Conservation (phyloP, 2,329 filamentous ascomycete species). For the Stagonosporopsis cucurbitacearum region DNA sequence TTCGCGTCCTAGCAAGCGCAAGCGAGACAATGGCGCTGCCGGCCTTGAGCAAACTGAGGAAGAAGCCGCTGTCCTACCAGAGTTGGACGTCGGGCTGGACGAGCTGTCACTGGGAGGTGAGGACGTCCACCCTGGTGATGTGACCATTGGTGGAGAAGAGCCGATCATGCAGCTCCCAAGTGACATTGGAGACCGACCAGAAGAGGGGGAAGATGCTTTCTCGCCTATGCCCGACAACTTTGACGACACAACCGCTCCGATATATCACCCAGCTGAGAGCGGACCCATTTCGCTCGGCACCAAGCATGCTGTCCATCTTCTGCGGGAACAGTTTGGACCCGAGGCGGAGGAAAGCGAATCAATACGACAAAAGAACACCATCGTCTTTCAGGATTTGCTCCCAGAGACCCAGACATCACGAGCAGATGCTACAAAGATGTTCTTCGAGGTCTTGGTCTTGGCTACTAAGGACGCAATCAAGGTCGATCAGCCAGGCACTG, state of each 20-base stretch:
- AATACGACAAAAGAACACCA: slow-evolving; percentile 75
- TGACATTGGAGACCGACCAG: slow-evolving; percentile 32
- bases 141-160: slow-evolving; percentile 34
- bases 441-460: slow-evolving; percentile 94
- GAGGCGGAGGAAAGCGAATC: slow-evolving; percentile 71
- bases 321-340: slow-evolving; percentile 84
- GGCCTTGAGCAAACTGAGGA: slow-evolving; percentile 75
- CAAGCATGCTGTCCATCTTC: slow-evolving; percentile 92
- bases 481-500: slow-evolving; percentile 78
- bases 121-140: slow-evolving; percentile 53
- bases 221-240: slow-evolving; percentile 62
- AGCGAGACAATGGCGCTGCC: slow-evolving; percentile 86
- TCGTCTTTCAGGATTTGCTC: slow-evolving; percentile 89
- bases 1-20: slow-evolving; percentile 81
- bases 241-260: slow-evolving; percentile 77
- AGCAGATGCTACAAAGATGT: slow-evolving; percentile 98
- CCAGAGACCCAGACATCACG: slow-evolving; percentile 81
- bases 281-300: slow-evolving; percentile 90
- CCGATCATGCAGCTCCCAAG: slow-evolving; percentile 39
- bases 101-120: slow-evolving; percentile 55
- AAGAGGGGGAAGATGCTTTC: slow-evolving; percentile 44
- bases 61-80: slow-evolving; percentile 65
- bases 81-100: slow-evolving; percentile 63
- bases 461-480: slow-evolving; percentile 98
- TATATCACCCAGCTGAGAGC: slow-evolving; percentile 81